Conservation (phyloP, 129 eudicot species). For the Artemisia annua region DNA sequence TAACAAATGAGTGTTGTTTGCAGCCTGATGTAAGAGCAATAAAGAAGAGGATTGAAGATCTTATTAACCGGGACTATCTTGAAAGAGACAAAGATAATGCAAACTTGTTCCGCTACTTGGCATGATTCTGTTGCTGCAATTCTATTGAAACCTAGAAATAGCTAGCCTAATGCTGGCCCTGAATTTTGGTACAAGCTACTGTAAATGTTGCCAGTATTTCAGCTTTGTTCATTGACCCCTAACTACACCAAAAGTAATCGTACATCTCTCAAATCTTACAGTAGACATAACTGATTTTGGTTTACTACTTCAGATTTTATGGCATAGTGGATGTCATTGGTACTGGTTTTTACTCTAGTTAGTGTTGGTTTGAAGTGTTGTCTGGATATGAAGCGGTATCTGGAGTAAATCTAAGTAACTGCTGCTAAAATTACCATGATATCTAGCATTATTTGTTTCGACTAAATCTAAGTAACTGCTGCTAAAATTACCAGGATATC, state of each 20-base stretch:
- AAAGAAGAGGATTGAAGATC: slow-evolving; percentile 2
- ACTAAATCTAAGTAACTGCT: no score
- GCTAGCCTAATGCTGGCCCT: slow-evolving; percentile 42
- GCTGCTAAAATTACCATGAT: no score
- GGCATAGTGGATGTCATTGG: no score
- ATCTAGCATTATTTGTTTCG: no score
- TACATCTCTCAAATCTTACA: not conserved
- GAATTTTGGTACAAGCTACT: not conserved
- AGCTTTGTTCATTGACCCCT: not conserved
- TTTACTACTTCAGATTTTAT: not conserved
- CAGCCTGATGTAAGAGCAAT: not conserved
- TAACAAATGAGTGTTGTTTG: not conserved
- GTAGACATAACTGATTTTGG: not conserved
- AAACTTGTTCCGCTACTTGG: not conserved
- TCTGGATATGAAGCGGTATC: no score
- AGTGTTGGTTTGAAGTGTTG: no score
- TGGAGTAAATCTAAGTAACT: no score
- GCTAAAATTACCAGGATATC: no score
- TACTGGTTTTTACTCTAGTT: not conserved
- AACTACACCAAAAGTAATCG: not conserved
- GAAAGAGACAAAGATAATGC: not conserved
- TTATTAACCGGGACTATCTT: not conserved
- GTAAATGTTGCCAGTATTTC: not conserved
- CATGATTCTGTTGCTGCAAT: not conserved
- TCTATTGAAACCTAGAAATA: not conserved